phyloP scores from a whole-genome alignment of 2,329 filamentous ascomycete species.

The Venturia pyrina region DNA sequence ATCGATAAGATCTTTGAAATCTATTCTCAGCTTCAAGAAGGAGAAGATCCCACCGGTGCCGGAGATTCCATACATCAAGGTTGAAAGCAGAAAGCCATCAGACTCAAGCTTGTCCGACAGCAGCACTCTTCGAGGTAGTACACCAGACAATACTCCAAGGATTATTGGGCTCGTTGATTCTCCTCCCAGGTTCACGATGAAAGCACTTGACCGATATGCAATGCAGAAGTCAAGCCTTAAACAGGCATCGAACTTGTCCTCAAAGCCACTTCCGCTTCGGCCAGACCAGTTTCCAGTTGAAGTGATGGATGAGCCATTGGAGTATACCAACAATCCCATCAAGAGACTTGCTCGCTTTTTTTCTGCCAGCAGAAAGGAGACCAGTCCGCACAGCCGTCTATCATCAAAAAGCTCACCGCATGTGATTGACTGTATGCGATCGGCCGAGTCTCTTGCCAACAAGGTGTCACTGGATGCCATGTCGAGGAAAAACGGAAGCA shows the following conservation, averaged over 20 bases:
- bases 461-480: not conserved
- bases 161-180: constrained; percentile 6
- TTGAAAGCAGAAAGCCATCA: not conserved
- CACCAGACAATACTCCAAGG: not conserved
- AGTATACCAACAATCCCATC: not conserved
- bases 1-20: constrained; percentile 2
- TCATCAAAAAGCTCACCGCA: not conserved
- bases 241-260: not conserved
- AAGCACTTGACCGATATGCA: not conserved
- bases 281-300: not conserved
- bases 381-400: not conserved
- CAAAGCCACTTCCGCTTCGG: not conserved
- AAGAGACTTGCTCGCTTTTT: not conserved
- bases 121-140: constrained; percentile 8
- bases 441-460: not conserved
- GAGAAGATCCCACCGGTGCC: constrained; percentile 8
- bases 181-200: not conserved
- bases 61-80: not conserved
- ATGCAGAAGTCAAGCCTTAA: not conserved
- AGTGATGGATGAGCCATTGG: not conserved
- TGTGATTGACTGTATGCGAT: not conserved
- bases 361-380: not conserved
- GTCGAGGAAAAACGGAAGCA: constrained; percentile 8
- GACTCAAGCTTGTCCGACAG: not conserved
- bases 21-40: constrained; percentile 10